Evolutionary conservation across 768 basidiomycete genomes (phyloP), one percentile per base, ranked within the genome.

Genomic region (Mycena metata): DNA sequence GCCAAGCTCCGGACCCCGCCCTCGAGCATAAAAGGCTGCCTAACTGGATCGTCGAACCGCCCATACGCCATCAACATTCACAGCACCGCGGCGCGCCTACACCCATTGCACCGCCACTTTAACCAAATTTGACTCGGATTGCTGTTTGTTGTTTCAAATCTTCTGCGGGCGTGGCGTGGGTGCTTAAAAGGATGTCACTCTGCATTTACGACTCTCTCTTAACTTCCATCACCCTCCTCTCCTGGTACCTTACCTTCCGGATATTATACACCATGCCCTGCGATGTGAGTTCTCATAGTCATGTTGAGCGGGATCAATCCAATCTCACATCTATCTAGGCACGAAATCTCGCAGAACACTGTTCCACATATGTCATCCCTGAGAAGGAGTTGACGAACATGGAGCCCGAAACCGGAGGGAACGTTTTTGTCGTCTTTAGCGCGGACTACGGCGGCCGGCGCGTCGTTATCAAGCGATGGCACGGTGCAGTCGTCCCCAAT

Each of bases 391-490:
- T 72, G 13, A 26, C 60, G 0, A 16, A 66, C 0, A 7, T 63
- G 16, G 54, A 52, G 55, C 33, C 19, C 4, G 16, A 42, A 2
- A 64, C n/a, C 24, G 46, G 64, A 1, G 70, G 70, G 16, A 69
- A 68, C 45, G 49, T 64, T 3, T 51, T 62, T 21, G 64, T 72
- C 55, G 60, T 72, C 0, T 65, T 49, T n/a, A 26, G 26, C 1
- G 67, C 59, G 12, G 41, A 55, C 12, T 56, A 69, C 55, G 64
- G 60, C 15, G 59, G 64, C 2, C 64, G 15, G 17, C 42, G 45
- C 12, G 67, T 72, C 3, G 51, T 55, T 0, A 16, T 72, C 21
- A 72, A 72, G 51, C 70, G 67, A 23, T 72, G 70, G 70, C 70
- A 72, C 21, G 70, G 59, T 35, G 59, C 70, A 9, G 23, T 47